Percentiles rank a stretch among this genome's conserved stretches.
These are phyloP conservation scores for Stagonosporopsis rhizophila DNA, from an alignment of 2,329 filamentous ascomycete species.

Conservation along the genomic window DNA sequence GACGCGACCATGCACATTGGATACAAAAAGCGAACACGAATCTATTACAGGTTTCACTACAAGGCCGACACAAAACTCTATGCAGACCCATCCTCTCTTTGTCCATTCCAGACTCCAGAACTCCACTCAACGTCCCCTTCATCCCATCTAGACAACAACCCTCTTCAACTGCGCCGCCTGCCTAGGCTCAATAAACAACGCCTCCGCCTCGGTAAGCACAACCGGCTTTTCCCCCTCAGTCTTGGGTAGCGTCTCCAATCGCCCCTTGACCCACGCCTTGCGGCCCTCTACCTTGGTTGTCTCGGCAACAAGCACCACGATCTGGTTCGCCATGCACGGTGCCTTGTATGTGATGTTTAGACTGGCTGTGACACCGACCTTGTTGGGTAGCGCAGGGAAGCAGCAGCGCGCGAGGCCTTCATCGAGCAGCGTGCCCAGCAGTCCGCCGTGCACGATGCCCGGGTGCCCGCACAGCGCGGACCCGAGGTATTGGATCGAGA, in stretches of 20 bases:
- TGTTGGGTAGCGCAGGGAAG: conserved; percentile 86
- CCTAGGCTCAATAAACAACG: conserved; percentile 87
- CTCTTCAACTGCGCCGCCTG: conserved; percentile 65
- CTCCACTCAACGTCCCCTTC: conserved; percentile 1
- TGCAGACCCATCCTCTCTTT: background rate
- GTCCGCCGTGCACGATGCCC: conserved; percentile 86
- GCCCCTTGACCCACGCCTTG: conserved; percentile 92
- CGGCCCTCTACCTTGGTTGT: conserved; percentile 88
- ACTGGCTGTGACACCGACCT: conserved; percentile 85
- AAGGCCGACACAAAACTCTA: background rate
- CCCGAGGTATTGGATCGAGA: conserved; percentile 80
- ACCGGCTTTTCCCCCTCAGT: conserved; percentile 67
- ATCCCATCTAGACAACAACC: conserved; percentile 26
- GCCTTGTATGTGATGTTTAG: conserved; percentile 82
- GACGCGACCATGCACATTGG: background rate
- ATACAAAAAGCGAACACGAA: background rate
- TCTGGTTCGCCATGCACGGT: conserved; percentile 77
- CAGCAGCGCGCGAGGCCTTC: conserved; percentile 88
- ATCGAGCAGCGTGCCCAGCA: conserved; percentile 91
- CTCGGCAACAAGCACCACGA: conserved; percentile 77
- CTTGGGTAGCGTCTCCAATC: conserved; percentile 81
- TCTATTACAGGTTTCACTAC: background rate
- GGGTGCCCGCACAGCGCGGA: conserved; percentile 85
- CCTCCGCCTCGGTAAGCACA: conserved; percentile 81
- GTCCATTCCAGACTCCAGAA: conserved; percentile 1